phyloP scores from a whole-genome alignment of 2,329 filamentous ascomycete species.

The Beauveria scarabaeidicola region DNA sequence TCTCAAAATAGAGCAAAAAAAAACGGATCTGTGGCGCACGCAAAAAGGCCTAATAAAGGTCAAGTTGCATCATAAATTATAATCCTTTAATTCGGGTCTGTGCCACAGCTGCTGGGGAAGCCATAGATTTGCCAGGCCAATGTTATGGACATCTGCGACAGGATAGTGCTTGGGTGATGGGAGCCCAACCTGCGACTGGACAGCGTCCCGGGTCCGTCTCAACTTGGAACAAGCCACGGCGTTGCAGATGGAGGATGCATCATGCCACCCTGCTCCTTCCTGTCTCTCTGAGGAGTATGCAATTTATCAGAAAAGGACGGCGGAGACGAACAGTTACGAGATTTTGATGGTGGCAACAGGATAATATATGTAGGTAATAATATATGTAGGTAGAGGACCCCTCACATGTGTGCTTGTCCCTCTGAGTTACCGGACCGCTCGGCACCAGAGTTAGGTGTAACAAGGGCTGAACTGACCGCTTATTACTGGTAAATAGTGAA shows the following conservation, averaged over 20 bases:
- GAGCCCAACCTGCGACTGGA: conserved; percentile 1
- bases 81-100: conserved; percentile 4
- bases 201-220: conserved; percentile 6
- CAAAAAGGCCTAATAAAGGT: not conserved
- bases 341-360: not conserved
- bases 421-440: too few relatives aligned
- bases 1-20: not conserved
- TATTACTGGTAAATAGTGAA: too few relatives aligned
- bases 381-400: not conserved
- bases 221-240: conserved; percentile 10
- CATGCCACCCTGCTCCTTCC: not conserved
- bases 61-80: not conserved
- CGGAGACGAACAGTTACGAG: not conserved
- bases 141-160: not conserved
- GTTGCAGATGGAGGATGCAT: not conserved
- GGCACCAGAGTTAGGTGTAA: not conserved
- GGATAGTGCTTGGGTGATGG: not conserved
- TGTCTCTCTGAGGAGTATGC: not conserved
- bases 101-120: not conserved
- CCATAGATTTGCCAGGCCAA: not conserved
- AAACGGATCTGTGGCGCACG: not conserved
- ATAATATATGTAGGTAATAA: too few relatives aligned
- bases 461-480: not conserved
- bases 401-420: too few relatives aligned
- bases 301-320: not conserved